phyloP scores from a whole-genome alignment of 2,329 filamentous ascomycete genomes.

The Volutella citrinella region DNA sequence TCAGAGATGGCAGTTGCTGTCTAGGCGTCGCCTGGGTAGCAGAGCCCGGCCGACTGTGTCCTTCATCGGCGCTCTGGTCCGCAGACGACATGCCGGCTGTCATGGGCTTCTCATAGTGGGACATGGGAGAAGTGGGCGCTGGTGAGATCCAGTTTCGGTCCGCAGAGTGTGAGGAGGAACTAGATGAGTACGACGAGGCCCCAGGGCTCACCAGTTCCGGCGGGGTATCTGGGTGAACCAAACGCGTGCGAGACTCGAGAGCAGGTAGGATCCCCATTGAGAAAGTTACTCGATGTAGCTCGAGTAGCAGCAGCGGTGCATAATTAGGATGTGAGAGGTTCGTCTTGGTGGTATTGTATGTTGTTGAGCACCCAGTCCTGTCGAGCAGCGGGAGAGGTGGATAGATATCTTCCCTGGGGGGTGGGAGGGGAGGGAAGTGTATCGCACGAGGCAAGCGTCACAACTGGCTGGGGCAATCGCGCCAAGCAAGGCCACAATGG shows the following conservation, averaged over 20 bases:
- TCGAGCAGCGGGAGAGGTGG: conserved; percentile 4
- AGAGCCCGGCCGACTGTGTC: conserved; percentile 34
- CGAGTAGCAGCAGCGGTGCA: conserved; percentile 23
- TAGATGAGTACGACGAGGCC: conserved; percentile 45
- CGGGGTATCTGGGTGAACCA: conserved; percentile 51
- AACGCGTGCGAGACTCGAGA: conserved; percentile 48
- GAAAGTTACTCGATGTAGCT: conserved; percentile 30
- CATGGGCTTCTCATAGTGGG: conserved; percentile 51
- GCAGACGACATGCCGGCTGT: conserved; percentile 42
- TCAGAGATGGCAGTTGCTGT: conserved; percentile 54
- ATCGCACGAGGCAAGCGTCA: conserved; percentile 25
- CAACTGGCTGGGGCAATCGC: conserved; percentile 16
- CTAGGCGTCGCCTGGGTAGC: conserved; percentile 28
- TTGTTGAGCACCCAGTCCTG: no score
- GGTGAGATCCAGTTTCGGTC: conserved; percentile 44
- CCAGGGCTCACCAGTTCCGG: conserved; percentile 53
- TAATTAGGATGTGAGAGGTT: conserved; percentile 18
- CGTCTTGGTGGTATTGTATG: no score
- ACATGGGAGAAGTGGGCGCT: conserved; percentile 52
- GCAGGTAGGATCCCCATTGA: conserved; percentile 56
- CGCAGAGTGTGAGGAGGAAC: conserved; percentile 39
- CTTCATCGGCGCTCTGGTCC: conserved; percentile 37
- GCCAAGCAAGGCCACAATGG: conserved; percentile 26
- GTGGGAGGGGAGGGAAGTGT: conserved; percentile 19
- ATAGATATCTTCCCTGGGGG: conserved; percentile 13